phyloP scores from a whole-genome alignment of 176 grass and related monocot genomes.

The Aegilops bicornis region DNA sequence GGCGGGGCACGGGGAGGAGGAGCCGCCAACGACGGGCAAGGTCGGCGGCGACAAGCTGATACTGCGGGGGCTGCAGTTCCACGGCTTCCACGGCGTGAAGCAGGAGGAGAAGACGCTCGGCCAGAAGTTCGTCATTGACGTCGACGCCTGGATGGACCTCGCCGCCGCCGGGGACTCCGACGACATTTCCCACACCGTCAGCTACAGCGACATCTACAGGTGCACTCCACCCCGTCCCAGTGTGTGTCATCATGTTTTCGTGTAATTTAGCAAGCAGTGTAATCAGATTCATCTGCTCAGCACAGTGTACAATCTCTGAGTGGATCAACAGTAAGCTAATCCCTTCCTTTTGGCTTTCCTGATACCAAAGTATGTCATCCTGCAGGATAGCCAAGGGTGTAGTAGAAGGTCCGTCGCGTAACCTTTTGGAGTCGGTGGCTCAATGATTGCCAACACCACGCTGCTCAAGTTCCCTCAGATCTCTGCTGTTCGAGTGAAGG shows the following conservation, averaged over 20 bases:
- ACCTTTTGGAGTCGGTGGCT: constrained; percentile 85
- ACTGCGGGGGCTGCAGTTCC: constrained; percentile 78
- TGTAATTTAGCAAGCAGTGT: background rate
- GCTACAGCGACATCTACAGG: constrained; percentile 87
- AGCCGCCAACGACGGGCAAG: background rate
- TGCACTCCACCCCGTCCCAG: background rate
- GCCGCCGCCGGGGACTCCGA: constrained; percentile 62
- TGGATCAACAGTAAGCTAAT: background rate
- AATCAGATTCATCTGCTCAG: background rate
- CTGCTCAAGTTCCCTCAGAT: constrained; percentile 69
- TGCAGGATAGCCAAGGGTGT: constrained; percentile 66
- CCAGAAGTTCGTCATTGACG: constrained; percentile 86
- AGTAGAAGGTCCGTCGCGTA: constrained; percentile 60
- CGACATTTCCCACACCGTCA: constrained; percentile 63
- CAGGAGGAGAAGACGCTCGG: constrained; percentile 76
- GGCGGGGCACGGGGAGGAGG: background rate
- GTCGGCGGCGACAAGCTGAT: constrained; percentile 69
- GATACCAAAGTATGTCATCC: background rate
- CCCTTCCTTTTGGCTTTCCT: background rate
- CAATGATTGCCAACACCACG: constrained; percentile 64
- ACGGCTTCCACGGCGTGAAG: constrained; percentile 89
- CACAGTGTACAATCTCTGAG: background rate
- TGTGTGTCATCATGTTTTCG: background rate
- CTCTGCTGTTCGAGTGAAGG: constrained; percentile 74
- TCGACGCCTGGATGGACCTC: constrained; percentile 89